Conservation (phyloP, 2,329 filamentous ascomycete species). For the Fusarium circinatum region DNA sequence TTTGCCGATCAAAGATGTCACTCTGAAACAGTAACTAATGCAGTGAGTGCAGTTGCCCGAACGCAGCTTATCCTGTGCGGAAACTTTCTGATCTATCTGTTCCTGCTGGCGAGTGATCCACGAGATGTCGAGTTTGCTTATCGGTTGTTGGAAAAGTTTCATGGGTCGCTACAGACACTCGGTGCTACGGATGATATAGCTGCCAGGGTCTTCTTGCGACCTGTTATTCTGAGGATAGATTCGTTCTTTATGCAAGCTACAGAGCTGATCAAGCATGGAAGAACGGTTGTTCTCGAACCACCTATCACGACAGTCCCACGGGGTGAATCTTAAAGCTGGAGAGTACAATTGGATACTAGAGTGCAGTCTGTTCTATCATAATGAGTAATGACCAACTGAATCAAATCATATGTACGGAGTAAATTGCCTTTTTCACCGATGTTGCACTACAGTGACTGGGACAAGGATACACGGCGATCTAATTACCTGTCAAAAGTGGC, state of each 20-base stretch:
- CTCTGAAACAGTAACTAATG: neutral
- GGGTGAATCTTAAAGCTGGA: neutral
- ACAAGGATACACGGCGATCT: neutral
- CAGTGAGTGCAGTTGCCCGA: slow-evolving; percentile 42
- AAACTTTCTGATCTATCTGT: slow-evolving; percentile 61
- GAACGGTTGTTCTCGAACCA: slow-evolving; percentile 26
- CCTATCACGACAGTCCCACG: slow-evolving; percentile 15
- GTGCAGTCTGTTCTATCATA: neutral
- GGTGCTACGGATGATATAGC: slow-evolving; percentile 46
- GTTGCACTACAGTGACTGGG: neutral
- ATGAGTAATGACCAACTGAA: slow-evolving; percentile 12
- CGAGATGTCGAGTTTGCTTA: slow-evolving; percentile 50
- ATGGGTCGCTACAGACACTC: slow-evolving; percentile 50
- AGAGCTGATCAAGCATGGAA: slow-evolving; percentile 39
- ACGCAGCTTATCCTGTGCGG: slow-evolving; percentile 59
- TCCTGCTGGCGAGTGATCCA: slow-evolving; percentile 54
- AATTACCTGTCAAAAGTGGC: neutral
- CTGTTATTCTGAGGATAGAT: slow-evolving; percentile 52
- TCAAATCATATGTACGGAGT: no score
- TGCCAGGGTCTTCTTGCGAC: slow-evolving; percentile 48
- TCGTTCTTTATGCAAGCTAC: slow-evolving; percentile 54
- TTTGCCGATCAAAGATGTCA: slow-evolving; percentile 17
- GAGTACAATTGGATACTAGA: neutral
- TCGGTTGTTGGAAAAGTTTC: slow-evolving; percentile 51
- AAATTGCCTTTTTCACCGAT: neutral